Base-by-base conservation (phyloP, 805 yeast genomes). In the Grigorovia humatica region DNA sequence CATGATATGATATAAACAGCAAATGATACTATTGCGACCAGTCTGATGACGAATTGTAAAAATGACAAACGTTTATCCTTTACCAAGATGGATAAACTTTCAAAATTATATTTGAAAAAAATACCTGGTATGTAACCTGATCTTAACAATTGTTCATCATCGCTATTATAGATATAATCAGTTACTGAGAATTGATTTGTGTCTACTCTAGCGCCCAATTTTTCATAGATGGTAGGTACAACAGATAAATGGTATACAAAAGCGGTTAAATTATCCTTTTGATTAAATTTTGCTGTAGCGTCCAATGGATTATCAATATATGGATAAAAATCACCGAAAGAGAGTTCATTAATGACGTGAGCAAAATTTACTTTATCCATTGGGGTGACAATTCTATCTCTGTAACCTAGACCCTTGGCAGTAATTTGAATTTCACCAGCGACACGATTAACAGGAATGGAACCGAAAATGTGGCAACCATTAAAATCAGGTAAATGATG, bases 261-360 rank as follows among this genome's bases (percentile, higher is more conserved):
- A 1, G 74, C 66, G 52, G 77, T 81, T 18, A 73, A 54, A 20
- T 74, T 70, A 1, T 76, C 73, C 0, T 72, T 70, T 1, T 88
- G 75, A 17, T 68, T 64, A 19, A 67, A 52, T 57, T 82, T 79
- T 0, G 80, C 84, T 0, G 91, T 83, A 47, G 74, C 74, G 66
- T 93, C 98, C 56, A 93, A 74, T n/a, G 96, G 95, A 63, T 91
- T 91, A 58, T 83, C 76, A 55, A 90, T 74, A 59, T 78, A 84
- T 2, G 99, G 97, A 62, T 81, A 89, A 67, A 85, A 89, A 41
- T 81, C 87, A 13, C 99, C 99, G 69, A 83, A 91, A 11, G 97
- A 88, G 55, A 89, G 79, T 66, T 91, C 98, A 54, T 79, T 79
- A 54, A 93, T 83, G 5, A 80, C 80, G 68, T 93, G 99, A 0